phyloP scores from a whole-genome alignment of 2,329 filamentous ascomycete species.

The Orbilia quercus region DNA sequence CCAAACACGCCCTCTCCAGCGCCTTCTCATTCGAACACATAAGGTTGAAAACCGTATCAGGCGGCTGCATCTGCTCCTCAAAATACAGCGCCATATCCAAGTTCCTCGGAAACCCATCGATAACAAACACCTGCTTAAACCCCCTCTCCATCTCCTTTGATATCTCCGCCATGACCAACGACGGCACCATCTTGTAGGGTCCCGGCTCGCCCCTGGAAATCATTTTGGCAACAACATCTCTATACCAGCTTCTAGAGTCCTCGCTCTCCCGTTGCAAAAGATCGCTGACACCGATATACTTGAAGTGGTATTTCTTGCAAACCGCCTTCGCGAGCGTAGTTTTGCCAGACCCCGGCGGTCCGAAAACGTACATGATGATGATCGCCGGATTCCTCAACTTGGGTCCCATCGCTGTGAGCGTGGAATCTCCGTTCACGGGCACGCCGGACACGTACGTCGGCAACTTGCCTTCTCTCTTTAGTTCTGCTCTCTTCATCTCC shows the following conservation, averaged over 20 bases:
- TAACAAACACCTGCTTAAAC: slow-evolving; percentile 36
- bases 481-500: no score
- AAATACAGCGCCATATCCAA: slow-evolving; percentile 31
- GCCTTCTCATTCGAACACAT: slow-evolving; percentile 20
- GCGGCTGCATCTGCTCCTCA: slow-evolving; percentile 34
- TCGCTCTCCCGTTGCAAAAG: slow-evolving; percentile 25
- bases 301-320: slow-evolving; percentile 27
- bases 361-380: slow-evolving; percentile 35
- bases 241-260: slow-evolving; percentile 25
- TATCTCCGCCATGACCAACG: slow-evolving; percentile 41
- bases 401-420: slow-evolving; percentile 3
- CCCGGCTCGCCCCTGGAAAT: slow-evolving; percentile 32
- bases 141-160: slow-evolving; percentile 34
- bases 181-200: slow-evolving; percentile 44
- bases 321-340: slow-evolving; percentile 31
- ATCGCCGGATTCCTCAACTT: slow-evolving; percentile 27
- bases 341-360: slow-evolving; percentile 33
- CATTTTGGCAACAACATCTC: slow-evolving; percentile 23
- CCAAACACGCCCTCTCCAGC: slow-evolving; percentile 8
- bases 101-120: slow-evolving; percentile 38
- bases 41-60: slow-evolving; percentile 27
- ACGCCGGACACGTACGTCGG: no score
- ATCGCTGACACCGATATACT: slow-evolving; percentile 33
- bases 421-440: background rate
- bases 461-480: no score